Evolutionary conservation across 495 filamentous ascomycete genomes (phyloP).

Genomic region (Penicillium argentinense): DNA sequence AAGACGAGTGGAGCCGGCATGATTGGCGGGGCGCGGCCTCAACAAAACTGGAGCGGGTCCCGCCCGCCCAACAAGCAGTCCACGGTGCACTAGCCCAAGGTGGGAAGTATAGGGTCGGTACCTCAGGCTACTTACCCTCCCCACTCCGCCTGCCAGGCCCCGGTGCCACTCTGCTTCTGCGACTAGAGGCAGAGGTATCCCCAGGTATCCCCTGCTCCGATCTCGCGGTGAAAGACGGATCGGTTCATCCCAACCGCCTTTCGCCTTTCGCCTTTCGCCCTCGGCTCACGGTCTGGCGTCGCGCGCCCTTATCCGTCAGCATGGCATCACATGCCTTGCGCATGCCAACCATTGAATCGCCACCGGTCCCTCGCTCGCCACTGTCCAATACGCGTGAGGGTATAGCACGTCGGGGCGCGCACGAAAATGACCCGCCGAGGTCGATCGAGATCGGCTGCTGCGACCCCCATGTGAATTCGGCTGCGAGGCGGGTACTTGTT

Average conservation of each 20-base stretch:
- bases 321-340: conserved; percentile 18
- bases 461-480: conserved; percentile 23
- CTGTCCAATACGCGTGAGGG: conserved; percentile 9
- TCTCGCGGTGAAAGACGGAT: no score
- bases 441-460: conserved; percentile 12
- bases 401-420: conserved; percentile 1
- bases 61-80: conserved; percentile 24
- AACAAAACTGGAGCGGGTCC: conserved; percentile 22
- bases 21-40: conserved; percentile 18
- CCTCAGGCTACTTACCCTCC: conserved; percentile 1
- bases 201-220: no score
- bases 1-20: conserved; percentile 4
- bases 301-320: no score
- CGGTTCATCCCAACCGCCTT: conserved; percentile 2
- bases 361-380: conserved; percentile 5
- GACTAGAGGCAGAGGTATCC: no score
- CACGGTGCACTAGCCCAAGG: no score
- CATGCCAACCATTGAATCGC: conserved; percentile 13
- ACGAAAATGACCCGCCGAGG: conserved; percentile 31
- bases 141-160: no score
- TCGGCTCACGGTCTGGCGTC: no score
- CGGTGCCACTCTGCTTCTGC: no score
- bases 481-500: neutral
- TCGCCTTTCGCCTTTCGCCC: neutral
- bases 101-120: no score